phyloP scores from a whole-genome alignment of 768 basidiomycete genomes.

The Lactarius quietus region DNA sequence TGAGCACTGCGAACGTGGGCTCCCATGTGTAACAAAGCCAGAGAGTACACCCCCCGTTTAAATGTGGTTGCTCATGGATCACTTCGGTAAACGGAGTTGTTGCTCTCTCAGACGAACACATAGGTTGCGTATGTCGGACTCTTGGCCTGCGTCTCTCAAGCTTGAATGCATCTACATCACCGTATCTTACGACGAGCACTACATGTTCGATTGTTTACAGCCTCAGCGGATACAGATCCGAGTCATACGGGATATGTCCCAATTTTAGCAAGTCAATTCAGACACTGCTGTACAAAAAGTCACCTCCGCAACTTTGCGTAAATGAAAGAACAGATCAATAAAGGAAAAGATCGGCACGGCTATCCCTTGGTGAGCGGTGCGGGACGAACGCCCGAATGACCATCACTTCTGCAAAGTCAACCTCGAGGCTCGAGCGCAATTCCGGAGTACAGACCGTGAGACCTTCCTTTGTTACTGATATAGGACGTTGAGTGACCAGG shows the following conservation, averaged over 20 bases:
- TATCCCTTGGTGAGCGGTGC: neutral
- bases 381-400: conserved; percentile 1
- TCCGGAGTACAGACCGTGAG: conserved; percentile 13
- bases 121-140: neutral
- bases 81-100: neutral
- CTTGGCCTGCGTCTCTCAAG: neutral
- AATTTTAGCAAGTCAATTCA: neutral
- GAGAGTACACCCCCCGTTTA: neutral
- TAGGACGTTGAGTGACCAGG: neutral
- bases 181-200: neutral
- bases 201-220: neutral
- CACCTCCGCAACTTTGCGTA: neutral
- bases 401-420: neutral
- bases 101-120: neutral
- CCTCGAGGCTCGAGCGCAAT: neutral
- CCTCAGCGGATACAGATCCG: too few relatives aligned
- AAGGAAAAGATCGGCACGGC: neutral
- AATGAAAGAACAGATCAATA: neutral
- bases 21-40: neutral
- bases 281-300: neutral
- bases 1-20: neutral
- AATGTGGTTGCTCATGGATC: neutral
- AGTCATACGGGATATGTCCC: neutral
- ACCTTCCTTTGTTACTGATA: neutral
- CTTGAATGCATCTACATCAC: neutral